These are phyloP conservation scores for Ophiobolus disseminans DNA, from an alignment of 2,329 filamentous ascomycete species.

Conservation along the genomic window DNA sequence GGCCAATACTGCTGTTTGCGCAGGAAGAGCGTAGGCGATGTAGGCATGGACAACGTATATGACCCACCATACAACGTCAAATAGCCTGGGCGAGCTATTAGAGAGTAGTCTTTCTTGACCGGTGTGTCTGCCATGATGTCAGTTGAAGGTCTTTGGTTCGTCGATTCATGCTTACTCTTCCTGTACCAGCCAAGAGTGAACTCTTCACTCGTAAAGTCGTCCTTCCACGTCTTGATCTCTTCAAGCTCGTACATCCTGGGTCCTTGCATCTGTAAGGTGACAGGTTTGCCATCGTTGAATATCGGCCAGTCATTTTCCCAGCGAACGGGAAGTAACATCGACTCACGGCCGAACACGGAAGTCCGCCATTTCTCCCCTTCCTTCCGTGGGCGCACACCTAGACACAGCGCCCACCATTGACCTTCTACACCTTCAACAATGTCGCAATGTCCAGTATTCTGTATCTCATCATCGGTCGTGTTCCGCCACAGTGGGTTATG, in stretches of 20 bases:
- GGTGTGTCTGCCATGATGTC: conserved; percentile 58
- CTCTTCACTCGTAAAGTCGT: conserved; percentile 9
- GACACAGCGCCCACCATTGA: conserved; percentile 48
- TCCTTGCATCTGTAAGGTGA: conserved; percentile 48
- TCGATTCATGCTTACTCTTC: conserved; percentile 24
- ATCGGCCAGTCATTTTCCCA: conserved; percentile 63
- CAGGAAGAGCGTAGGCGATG: conserved; percentile 60
- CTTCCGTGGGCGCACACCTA: conserved; percentile 28
- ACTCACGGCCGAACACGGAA: conserved; percentile 52
- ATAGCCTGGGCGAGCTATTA: conserved; percentile 53
- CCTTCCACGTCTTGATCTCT: conserved; percentile 18
- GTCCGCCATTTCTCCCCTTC: conserved; percentile 9
- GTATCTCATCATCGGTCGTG: conserved; percentile 42
- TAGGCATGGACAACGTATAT: conserved; percentile 59
- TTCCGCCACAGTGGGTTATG: conserved; percentile 49
- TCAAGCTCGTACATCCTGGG: conserved; percentile 10
- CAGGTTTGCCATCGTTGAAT: conserved; percentile 57
- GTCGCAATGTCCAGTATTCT: conserved; percentile 37
- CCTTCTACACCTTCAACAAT: conserved; percentile 31
- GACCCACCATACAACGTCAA: conserved; percentile 61
- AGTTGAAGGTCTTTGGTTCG: conserved; percentile 44
- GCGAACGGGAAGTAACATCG: conserved; percentile 58
- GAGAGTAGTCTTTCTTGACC: conserved; percentile 55
- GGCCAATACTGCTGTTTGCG: conserved; percentile 60
- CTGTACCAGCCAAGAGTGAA: conserved; percentile 20